A percentile compares a stretch with the other conserved stretches of the same genome.
phyloP scores from a whole-genome alignment of 2,329 filamentous ascomycete genomes.

The Fusarium sp. region DNA sequence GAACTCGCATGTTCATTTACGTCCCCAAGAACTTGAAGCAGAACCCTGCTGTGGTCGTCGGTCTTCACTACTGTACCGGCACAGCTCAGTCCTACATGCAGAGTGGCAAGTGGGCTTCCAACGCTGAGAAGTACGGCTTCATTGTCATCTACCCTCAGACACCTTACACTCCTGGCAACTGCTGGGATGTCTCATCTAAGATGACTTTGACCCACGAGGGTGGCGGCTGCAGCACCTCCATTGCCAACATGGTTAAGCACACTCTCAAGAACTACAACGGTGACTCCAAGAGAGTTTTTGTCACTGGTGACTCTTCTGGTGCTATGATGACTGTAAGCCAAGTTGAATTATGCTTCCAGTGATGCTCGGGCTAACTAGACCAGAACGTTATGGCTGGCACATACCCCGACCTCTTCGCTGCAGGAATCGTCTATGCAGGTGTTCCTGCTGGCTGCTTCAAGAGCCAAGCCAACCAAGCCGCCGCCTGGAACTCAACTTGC shows the following conservation, averaged over 20 bases:
- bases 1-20: conserved; percentile 22
- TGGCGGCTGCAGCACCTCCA: conserved; percentile 12
- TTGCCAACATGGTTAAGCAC: conserved; percentile 27
- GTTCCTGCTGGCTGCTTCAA: conserved; percentile 19
- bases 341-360: accelerated
- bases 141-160: conserved; percentile 26
- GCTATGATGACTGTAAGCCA: conserved; percentile 26
- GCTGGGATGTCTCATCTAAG: conserved; percentile 26
- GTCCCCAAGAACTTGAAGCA: conserved; percentile 17
- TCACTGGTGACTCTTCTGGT: conserved; percentile 24
- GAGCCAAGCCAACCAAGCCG: conserved; percentile 13
- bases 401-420: conserved; percentile 14
- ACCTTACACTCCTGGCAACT: conserved; percentile 14
- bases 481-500: conserved; percentile 19
- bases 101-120: conserved; percentile 17
- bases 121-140: conserved; percentile 25
- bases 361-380: accelerated
- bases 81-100: conserved; percentile 11
- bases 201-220: conserved; percentile 21
- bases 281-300: conserved; percentile 19
- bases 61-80: conserved; percentile 15
- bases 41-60: conserved; percentile 25
- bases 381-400: conserved; percentile 24
- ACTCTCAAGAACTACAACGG: conserved; percentile 16
- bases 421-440: conserved; percentile 19